These are phyloP conservation scores for Dipteronia sinensis DNA, from an alignment of 345 rosid species.

Conservation along the genomic window DNA sequence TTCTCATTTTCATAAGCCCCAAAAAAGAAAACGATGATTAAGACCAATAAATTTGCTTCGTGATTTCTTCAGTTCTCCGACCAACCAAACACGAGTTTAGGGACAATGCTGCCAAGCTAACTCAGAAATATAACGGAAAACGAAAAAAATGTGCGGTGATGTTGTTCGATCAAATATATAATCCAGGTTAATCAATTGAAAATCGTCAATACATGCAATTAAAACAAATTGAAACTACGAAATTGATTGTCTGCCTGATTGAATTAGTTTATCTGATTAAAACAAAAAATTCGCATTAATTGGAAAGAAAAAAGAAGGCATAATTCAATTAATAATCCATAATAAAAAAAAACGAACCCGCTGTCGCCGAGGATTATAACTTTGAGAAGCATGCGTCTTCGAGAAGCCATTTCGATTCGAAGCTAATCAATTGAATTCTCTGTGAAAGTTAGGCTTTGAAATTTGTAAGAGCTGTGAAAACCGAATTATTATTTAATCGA, in stretches of 20 bases:
- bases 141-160: neutral
- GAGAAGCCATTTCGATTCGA: slow-evolving; percentile 61
- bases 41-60: neutral
- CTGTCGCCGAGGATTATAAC: slow-evolving; percentile 90
- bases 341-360: slow-evolving; percentile 44
- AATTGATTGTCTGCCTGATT: neutral
- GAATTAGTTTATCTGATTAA: neutral
- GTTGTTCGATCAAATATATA: neutral
- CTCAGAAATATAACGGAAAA: neutral
- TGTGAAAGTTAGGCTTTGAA: neutral
- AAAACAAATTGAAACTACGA: neutral
- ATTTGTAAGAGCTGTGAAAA: neutral
- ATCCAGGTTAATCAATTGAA: neutral
- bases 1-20: neutral
- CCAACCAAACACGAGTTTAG: neutral
- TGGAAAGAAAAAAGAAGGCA: neutral
- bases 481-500: neutral
- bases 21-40: neutral
- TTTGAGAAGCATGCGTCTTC: slow-evolving; percentile 78
- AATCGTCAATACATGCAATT: neutral
- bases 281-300: too few species aligned
- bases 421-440: slow-evolving; percentile 4
- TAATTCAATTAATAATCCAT: neutral
- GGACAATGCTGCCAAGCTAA: slow-evolving; percentile 14
- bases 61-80: neutral